Evolutionary conservation across 495 filamentous ascomycete genomes (phyloP).

Genomic region (Trichoderma parareesei): DNA sequence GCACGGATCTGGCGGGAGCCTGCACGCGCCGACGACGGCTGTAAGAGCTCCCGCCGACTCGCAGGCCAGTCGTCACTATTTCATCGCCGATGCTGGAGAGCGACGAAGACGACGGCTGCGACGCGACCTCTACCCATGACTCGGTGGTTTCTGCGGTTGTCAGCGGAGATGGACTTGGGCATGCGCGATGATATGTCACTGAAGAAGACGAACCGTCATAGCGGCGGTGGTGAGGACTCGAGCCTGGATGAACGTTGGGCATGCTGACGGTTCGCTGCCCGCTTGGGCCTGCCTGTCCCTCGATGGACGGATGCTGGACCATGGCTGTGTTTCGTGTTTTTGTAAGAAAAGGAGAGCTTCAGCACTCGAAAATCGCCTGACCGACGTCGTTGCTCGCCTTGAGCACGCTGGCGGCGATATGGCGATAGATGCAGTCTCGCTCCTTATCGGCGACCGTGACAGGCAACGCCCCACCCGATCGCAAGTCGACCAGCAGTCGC

Average conservation of each 20-base stretch:
- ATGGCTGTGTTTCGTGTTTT: not conserved
- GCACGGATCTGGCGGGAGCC: constrained; percentile 19
- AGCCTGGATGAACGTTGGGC: not conserved
- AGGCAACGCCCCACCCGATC: constrained; percentile 5
- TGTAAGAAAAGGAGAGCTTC: not conserved
- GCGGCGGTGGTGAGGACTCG: constrained; percentile 18
- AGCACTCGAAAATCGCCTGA: not conserved
- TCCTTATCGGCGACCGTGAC: constrained; percentile 5
- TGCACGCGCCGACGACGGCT: constrained; percentile 22
- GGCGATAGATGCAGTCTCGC: not conserved
- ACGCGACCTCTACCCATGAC: constrained; percentile 94
- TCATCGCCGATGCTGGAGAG: constrained; percentile 85
- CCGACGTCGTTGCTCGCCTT: not conserved
- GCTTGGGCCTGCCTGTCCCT: not conserved
- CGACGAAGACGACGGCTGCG: constrained; percentile 82
- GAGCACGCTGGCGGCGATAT: not conserved
- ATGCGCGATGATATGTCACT: not conserved
- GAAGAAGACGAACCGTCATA: constrained; percentile 8
- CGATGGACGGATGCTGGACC: not conserved
- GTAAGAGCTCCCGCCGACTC: constrained; percentile 53
- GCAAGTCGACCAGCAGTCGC: not conserved
- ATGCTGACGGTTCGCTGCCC: constrained; percentile 5
- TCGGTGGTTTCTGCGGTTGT: constrained; percentile 47
- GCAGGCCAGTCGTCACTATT: constrained; percentile 76
- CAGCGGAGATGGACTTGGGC: not conserved